These are phyloP conservation scores for Linnemannia elongata DNA, from an alignment of 192 early-diverging fungal species.

Conservation along the genomic window DNA sequence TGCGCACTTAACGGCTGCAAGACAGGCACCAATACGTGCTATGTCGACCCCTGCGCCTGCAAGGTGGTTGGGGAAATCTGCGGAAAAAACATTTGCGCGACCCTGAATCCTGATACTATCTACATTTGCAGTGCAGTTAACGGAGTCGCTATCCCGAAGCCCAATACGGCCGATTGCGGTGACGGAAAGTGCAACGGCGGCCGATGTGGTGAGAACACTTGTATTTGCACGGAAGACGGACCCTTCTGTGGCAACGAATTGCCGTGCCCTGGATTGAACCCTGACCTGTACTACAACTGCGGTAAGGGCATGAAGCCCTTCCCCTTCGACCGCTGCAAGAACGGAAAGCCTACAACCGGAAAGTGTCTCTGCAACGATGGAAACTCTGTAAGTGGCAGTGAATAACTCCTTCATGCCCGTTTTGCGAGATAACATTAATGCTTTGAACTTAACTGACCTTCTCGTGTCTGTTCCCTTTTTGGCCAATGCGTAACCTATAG, in stretches of 20 bases:
- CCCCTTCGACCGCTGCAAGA: slow-evolving; percentile 12
- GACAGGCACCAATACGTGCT: slow-evolving; percentile 13
- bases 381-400: slow-evolving; percentile 14
- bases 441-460: background rate
- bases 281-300: slow-evolving; percentile 20
- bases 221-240: slow-evolving; percentile 20
- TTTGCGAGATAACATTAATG: background rate
- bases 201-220: slow-evolving; percentile 7
- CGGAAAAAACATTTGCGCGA: slow-evolving; percentile 20
- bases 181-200: slow-evolving; percentile 7
- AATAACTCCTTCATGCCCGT: background rate
- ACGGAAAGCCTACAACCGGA: slow-evolving; percentile 3
- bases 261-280: slow-evolving; percentile 22
- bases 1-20: slow-evolving; percentile 5
- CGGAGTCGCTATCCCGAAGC: background rate
- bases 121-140: slow-evolving; percentile 5
- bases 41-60: slow-evolving; percentile 13
- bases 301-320: slow-evolving; percentile 17
- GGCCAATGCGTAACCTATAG: background rate
- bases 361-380: slow-evolving; percentile 24
- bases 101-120: background rate
- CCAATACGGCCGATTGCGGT: background rate
- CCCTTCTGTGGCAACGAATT: slow-evolving; percentile 27
- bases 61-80: slow-evolving; percentile 11
- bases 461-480: background rate